Conservation (phyloP, 164 flowering plant species). For the Amborella trichopoda region DNA sequence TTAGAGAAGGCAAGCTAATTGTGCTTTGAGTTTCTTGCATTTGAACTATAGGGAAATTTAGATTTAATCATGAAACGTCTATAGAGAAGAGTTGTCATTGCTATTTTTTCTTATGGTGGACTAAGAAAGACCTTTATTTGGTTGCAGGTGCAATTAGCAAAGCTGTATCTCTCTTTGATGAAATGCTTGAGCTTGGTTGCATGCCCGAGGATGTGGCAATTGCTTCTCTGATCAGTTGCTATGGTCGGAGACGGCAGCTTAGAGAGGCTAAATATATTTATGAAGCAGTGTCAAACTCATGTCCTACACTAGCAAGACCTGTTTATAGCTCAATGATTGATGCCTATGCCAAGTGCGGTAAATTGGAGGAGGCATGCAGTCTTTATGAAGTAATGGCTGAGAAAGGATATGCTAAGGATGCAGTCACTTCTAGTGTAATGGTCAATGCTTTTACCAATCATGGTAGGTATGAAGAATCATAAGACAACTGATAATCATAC, state of each 20-base stretch:
- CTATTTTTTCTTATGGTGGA: constrained; percentile 1
- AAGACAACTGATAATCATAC: too few relatives aligned
- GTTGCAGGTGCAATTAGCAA: constrained; percentile 42
- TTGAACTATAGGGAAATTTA: too few relatives aligned
- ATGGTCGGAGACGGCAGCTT: constrained; percentile 41
- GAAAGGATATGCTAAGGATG: constrained; percentile 39
- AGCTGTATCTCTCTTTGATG: constrained; percentile 36
- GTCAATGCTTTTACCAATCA: constrained; percentile 53
- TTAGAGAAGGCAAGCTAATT: constrained; percentile 39
- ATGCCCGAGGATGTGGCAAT: constrained; percentile 32
- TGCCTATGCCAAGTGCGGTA: constrained; percentile 53
- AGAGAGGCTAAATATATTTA: constrained; percentile 42
- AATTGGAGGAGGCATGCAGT: constrained; percentile 35
- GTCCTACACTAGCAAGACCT: constrained; percentile 10
- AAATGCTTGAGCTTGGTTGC: constrained; percentile 31
- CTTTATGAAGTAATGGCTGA: constrained; percentile 37
- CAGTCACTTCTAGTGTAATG: constrained; percentile 53
- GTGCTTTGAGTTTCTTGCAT: not conserved
- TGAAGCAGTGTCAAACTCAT: constrained; percentile 20
- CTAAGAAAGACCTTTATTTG: constrained; percentile 5
- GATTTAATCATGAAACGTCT: too few relatives aligned
- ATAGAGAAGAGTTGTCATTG: too few relatives aligned
- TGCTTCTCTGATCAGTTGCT: constrained; percentile 47
- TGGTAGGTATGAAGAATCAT: constrained; percentile 50
- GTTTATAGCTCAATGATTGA: constrained; percentile 49